Evolutionary conservation across 2,329 filamentous ascomycete species (phyloP).

Genomic region (Fusarium miscanthi): DNA sequence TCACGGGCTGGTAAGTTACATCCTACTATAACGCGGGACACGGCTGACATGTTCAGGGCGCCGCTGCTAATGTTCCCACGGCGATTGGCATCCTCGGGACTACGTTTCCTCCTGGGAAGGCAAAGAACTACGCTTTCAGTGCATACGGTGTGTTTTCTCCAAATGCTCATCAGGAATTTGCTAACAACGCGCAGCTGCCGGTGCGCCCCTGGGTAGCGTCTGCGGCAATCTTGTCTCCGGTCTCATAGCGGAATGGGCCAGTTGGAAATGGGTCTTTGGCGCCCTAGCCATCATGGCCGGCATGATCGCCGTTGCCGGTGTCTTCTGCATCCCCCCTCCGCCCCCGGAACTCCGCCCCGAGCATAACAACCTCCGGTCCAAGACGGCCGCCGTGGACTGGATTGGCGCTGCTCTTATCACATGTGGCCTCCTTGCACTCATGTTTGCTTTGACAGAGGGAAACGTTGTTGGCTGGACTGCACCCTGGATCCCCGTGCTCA

Average conservation of each 20-base stretch:
- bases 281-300: slow-evolving; percentile 70
- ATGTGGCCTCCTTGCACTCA: slow-evolving; percentile 67
- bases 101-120: slow-evolving; percentile 73
- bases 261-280: slow-evolving; percentile 76
- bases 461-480: slow-evolving; percentile 75
- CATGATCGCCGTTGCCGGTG: slow-evolving; percentile 65
- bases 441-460: slow-evolving; percentile 76
- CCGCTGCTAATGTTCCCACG: slow-evolving; percentile 76
- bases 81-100: slow-evolving; percentile 76
- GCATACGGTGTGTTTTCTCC: slow-evolving; percentile 61
- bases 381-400: slow-evolving; percentile 70
- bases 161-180: not conserved
- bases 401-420: slow-evolving; percentile 73
- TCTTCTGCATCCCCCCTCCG: slow-evolving; percentile 69
- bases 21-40: too few relatives aligned
- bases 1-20: slow-evolving; percentile 64
- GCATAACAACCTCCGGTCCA: slow-evolving; percentile 47
- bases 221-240: slow-evolving; percentile 74
- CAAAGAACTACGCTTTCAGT: slow-evolving; percentile 78
- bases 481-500: slow-evolving; percentile 69
- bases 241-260: slow-evolving; percentile 69
- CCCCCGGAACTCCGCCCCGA: slow-evolving; percentile 46
- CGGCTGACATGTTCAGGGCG: slow-evolving; percentile 56
- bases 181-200: slow-evolving; percentile 59
- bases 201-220: slow-evolving; percentile 71